Conservation (phyloP, 306 rosid species). For the Rosa lucieae region DNA sequence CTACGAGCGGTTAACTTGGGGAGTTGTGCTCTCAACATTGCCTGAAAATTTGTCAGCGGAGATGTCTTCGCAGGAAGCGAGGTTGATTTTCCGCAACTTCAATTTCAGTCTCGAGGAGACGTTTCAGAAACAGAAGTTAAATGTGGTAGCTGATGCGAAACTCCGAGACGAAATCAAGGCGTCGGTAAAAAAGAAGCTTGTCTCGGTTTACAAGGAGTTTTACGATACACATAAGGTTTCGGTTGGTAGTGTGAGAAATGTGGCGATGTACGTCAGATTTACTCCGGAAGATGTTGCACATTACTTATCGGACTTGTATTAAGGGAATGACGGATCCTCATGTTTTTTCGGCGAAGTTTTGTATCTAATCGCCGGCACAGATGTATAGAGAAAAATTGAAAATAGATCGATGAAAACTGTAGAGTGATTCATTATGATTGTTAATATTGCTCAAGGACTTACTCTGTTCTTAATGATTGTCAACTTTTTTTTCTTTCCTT, state of each 20-base stretch:
- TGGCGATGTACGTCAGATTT: slow-evolving; percentile 27
- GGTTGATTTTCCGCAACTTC: slow-evolving; percentile 49
- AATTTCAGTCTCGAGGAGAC: slow-evolving; percentile 51
- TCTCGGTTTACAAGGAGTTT: slow-evolving; percentile 45
- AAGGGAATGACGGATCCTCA: slow-evolving; percentile 3
- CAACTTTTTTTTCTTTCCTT: too few species aligned
- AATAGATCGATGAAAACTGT: background rate
- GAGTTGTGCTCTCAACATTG: slow-evolving; percentile 44
- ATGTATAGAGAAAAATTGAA: background rate
- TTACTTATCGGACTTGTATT: slow-evolving; percentile 51
- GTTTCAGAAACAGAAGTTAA: slow-evolving; percentile 42
- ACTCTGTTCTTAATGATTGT: background rate
- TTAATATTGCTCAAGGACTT: background rate
- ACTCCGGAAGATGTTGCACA: slow-evolving; percentile 55
- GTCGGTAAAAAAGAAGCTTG: slow-evolving; percentile 40
- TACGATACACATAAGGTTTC: slow-evolving; percentile 31
- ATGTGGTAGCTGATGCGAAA: slow-evolving; percentile 36
- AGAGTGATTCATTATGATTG: background rate
- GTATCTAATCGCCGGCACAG: background rate
- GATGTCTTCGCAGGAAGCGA: slow-evolving; percentile 45
- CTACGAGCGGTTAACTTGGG: slow-evolving; percentile 61
- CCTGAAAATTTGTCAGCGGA: slow-evolving; percentile 40
- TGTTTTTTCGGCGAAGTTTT: background rate
- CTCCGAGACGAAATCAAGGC: slow-evolving; percentile 55
- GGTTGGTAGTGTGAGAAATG: slow-evolving; percentile 28